Base-by-base conservation (phyloP, 768 basidiomycete species). In the Podaxis sp. region DNA sequence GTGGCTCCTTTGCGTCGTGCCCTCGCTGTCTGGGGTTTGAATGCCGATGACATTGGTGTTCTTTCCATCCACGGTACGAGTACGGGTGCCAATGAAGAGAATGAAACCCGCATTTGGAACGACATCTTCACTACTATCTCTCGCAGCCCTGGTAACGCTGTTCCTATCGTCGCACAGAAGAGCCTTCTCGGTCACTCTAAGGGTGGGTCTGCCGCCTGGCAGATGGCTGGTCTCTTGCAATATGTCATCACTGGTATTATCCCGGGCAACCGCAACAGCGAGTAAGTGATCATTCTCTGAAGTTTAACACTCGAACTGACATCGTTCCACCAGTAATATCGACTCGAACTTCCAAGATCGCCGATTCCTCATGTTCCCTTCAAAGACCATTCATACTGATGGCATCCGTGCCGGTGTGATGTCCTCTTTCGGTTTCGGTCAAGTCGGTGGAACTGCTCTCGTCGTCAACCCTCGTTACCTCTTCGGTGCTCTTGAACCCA, bases 171-270 rank as follows among this genome's bases (percentile, higher is more conserved):
- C 75, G 95, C 97, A 2, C 97, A 99, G 76, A 99, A 99, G 84
- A 94, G 91, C 74, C 82, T 99, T 55, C 90, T 96, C 33, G 97
- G 97, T 64, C 96, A 99, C 73, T 89, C 96, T 11, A 99, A 99
- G 82, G 97, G 97, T 75, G 97, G 96, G 64, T 93, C 97, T n/a
- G 96, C 96, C 59, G 92, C 95, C 1, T 98, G 95, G 96, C 93
- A 95, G 77, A 86, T 97, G 83, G 89, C 88, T 69, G 97, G 97
- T 68, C 82, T 99, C 60, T 76, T 95, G 59, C 95, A 99, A 74
- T 87, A 88, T 11, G 83, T 99, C 65, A 82, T 80, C 66, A 87
- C 87, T 51, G 97, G 96, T 57, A 84, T 96, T 66, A 82, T 99
- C 66, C 96, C 97, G 6, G 96, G 95, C 46, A 99, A 99, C 74